Conservation (phyloP, 768 basidiomycete genomes). For the Termitomyces sp. region DNA sequence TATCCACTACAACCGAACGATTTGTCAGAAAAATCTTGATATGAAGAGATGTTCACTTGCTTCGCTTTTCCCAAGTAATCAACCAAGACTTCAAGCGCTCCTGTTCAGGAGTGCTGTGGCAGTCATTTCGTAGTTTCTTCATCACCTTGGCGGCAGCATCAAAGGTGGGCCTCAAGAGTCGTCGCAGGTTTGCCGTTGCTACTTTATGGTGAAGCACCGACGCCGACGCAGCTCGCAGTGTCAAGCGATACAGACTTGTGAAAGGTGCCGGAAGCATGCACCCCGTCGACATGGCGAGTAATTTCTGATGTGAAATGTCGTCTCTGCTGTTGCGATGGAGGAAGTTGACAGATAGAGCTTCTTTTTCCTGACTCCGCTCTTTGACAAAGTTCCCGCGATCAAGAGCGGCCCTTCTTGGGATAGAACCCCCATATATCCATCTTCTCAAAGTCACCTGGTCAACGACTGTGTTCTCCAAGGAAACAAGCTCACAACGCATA, state of each 20-base stretch:
- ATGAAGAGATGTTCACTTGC: constrained; percentile 28
- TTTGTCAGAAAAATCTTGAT: constrained; percentile 1
- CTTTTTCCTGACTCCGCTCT: not conserved
- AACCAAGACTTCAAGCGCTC: constrained; percentile 36
- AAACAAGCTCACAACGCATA: not conserved
- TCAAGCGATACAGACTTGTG: constrained; percentile 54
- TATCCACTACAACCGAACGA: constrained; percentile 49
- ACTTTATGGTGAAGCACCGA: constrained; percentile 48
- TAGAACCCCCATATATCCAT: not conserved
- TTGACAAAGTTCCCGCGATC: not conserved
- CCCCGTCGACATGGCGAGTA: constrained; percentile 2
- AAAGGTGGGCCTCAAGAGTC: constrained; percentile 51
- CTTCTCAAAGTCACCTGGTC: not conserved
- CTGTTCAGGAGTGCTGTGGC: constrained; percentile 20
- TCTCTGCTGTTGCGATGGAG: not conserved
- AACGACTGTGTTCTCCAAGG: not conserved
- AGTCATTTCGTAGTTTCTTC: constrained; percentile 29
- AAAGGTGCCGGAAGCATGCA: constrained; percentile 31
- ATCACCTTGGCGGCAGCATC: constrained; percentile 40
- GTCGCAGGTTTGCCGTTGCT: constrained; percentile 38
- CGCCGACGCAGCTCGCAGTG: constrained; percentile 49
- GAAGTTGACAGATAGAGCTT: not conserved
- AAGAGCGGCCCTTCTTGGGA: not conserved
- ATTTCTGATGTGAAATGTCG: not conserved
- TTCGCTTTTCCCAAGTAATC: constrained; percentile 46